Percentiles rank a stretch among this genome's conserved stretches.
These are phyloP conservation scores for Metarhizium album DNA, from an alignment of 2,329 filamentous ascomycete genomes.

Conservation along the genomic window DNA sequence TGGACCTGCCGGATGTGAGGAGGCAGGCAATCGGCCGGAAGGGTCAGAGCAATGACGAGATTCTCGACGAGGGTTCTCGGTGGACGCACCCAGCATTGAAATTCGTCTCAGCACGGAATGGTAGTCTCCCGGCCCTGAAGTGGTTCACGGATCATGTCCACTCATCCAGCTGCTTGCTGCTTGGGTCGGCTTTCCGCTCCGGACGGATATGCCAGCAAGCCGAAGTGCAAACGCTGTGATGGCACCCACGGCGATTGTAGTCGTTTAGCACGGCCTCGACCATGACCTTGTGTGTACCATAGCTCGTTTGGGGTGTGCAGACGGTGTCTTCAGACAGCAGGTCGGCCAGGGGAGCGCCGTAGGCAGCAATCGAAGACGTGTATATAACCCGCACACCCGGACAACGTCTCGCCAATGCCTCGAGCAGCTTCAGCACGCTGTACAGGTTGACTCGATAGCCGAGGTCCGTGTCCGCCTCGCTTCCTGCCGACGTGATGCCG, in stretches of 20 bases:
- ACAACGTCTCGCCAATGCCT: constrained; percentile 31
- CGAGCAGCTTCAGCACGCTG: constrained; percentile 40
- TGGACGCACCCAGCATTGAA: constrained; percentile 41
- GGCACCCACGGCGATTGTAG: constrained; percentile 35
- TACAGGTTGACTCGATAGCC: constrained; percentile 46
- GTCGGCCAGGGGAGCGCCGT: constrained; percentile 37
- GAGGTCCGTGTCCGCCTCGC: constrained; percentile 45
- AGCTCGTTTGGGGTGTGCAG: constrained; percentile 46
- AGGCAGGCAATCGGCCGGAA: constrained; percentile 26
- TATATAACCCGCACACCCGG: constrained; percentile 44
- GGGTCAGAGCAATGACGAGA: constrained; percentile 31
- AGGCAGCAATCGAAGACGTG: constrained; percentile 47
- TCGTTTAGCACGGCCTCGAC: constrained; percentile 34
- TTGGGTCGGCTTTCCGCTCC: constrained; percentile 48
- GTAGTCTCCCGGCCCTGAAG: constrained; percentile 33
- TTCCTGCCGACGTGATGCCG: constrained; percentile 52
- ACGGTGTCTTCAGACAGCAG: constrained; percentile 30
- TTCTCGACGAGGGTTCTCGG: constrained; percentile 38
- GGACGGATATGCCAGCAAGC: constrained; percentile 49
- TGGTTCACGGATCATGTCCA: constrained; percentile 50
- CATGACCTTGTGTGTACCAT: constrained; percentile 52
- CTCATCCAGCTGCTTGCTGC: constrained; percentile 50
- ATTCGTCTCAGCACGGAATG: constrained; percentile 34
- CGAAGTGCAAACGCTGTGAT: constrained; percentile 46
- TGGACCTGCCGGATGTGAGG: constrained; percentile 33